A percentile compares a stretch with the other conserved stretches of the same genome.
These are phyloP conservation scores for Xylaria multiplex DNA, from an alignment of 2,329 filamentous ascomycete species.

Conservation along the genomic window DNA sequence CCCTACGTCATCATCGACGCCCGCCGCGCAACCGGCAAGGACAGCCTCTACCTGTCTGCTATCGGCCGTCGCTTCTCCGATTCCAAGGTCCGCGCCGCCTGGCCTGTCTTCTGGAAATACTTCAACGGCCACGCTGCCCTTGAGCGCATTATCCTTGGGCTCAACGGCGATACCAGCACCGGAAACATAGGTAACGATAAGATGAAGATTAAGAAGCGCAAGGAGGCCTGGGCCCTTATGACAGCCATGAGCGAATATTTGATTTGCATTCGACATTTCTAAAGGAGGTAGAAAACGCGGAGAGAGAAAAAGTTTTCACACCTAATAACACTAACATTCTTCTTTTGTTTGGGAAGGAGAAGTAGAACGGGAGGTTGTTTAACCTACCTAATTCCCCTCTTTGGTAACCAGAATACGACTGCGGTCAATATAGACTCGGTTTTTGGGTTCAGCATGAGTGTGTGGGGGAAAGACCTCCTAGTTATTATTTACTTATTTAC, in stretches of 20 bases:
- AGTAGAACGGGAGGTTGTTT: background rate
- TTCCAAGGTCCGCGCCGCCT: slow-evolving; percentile 68
- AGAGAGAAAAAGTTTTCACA: too few species aligned
- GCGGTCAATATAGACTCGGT: background rate
- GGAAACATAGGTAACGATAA: slow-evolving; percentile 18
- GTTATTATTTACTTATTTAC: background rate
- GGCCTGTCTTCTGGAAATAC: slow-evolving; percentile 81
- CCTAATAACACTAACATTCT: background rate
- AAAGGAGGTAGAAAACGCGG: slow-evolving; percentile 20
- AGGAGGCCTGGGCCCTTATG: slow-evolving; percentile 76
- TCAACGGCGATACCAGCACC: slow-evolving; percentile 4
- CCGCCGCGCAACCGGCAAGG: slow-evolving; percentile 79
- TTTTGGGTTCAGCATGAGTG: background rate
- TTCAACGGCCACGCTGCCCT: slow-evolving; percentile 87
- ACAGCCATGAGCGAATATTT: slow-evolving; percentile 74
- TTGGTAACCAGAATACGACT: background rate
- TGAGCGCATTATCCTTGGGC: slow-evolving; percentile 82
- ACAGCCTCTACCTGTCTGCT: slow-evolving; percentile 76
- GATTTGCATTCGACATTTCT: slow-evolving; percentile 77
- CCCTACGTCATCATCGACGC: slow-evolving; percentile 81
- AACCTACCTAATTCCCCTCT: too few species aligned
- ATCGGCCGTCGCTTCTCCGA: slow-evolving; percentile 64
- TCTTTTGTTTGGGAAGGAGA: too few species aligned
- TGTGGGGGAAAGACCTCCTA: background rate
- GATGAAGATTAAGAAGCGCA: slow-evolving; percentile 82